Evolutionary conservation across 208 protist genomes (phyloP).

Genomic region (Phytomonas francai): DNA sequence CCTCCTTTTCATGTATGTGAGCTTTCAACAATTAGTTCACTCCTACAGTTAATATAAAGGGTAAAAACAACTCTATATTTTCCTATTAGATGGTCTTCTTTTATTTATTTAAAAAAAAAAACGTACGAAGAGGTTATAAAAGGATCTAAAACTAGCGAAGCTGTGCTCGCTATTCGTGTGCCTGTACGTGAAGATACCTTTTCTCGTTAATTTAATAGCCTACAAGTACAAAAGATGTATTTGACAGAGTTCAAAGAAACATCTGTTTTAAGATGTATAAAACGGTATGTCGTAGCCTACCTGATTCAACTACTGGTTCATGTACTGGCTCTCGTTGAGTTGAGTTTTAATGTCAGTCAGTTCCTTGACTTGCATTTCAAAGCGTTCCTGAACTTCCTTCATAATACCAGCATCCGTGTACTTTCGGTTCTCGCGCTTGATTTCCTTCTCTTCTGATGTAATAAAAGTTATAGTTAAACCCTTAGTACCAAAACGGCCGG

Average conservation of each 20-base stretch:
- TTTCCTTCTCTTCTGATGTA: constrained; percentile 89
- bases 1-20: neutral
- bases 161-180: constrained; percentile 7
- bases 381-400: constrained; percentile 95
- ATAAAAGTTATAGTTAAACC: constrained; percentile 99
- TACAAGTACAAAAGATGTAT: neutral
- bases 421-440: constrained; percentile 79
- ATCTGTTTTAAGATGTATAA: neutral
- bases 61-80: neutral
- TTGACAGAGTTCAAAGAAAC: neutral
- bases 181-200: constrained; percentile 4
- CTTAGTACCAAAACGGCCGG: constrained; percentile 99
- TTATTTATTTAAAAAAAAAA: neutral
- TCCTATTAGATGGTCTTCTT: neutral
- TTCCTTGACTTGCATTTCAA: constrained; percentile 95
- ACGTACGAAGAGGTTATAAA: neutral
- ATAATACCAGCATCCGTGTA: constrained; percentile 90
- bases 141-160: neutral
- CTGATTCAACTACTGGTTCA: constrained; percentile 63
- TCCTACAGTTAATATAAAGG: neutral
- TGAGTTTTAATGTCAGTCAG: constrained; percentile 92
- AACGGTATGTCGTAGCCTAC: neutral
- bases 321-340: constrained; percentile 87
- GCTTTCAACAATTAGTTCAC: neutral
- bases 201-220: neutral